A percentile compares a stretch with the other conserved stretches of the same genome.
phyloP scores from a whole-genome alignment of 2,329 filamentous ascomycete species.

The Penicillium sp. region DNA sequence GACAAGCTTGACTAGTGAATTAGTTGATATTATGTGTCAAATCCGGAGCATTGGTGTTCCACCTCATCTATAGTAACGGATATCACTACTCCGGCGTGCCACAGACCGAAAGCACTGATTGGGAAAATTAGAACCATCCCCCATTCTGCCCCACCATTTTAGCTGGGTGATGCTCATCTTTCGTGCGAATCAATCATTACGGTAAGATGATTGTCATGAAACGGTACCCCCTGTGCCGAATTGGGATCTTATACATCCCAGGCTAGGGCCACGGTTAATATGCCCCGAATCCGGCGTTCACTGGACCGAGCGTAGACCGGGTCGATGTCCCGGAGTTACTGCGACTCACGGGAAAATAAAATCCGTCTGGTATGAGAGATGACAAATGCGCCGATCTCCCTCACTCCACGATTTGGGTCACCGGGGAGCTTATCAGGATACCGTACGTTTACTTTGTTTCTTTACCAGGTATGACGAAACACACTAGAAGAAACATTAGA shows the following conservation, averaged over 20 bases:
- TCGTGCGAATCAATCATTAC: conserved; percentile 9
- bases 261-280: conserved; percentile 18
- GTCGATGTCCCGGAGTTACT: conserved; percentile 14
- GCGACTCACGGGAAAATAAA: conserved; percentile 35
- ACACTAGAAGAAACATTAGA: neutral
- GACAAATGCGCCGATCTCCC: conserved; percentile 37
- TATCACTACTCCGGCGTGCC: conserved; percentile 16
- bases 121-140: conserved; percentile 29
- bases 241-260: neutral
- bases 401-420: conserved; percentile 34
- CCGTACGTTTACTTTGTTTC: conserved; percentile 5
- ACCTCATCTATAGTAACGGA: neutral
- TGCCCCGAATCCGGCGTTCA: conserved; percentile 24
- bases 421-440: conserved; percentile 23
- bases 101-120: conserved; percentile 36
- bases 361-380: conserved; percentile 34
- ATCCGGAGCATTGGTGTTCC: neutral
- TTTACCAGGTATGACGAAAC: neutral
- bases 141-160: conserved; percentile 22
- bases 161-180: conserved; percentile 14
- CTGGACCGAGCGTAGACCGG: conserved; percentile 20
- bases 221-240: neutral
- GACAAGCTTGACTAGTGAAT: neutral
- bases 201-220: neutral
- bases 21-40: neutral